Conservation (phyloP, 768 basidiomycete species). For the Russula emetica region DNA sequence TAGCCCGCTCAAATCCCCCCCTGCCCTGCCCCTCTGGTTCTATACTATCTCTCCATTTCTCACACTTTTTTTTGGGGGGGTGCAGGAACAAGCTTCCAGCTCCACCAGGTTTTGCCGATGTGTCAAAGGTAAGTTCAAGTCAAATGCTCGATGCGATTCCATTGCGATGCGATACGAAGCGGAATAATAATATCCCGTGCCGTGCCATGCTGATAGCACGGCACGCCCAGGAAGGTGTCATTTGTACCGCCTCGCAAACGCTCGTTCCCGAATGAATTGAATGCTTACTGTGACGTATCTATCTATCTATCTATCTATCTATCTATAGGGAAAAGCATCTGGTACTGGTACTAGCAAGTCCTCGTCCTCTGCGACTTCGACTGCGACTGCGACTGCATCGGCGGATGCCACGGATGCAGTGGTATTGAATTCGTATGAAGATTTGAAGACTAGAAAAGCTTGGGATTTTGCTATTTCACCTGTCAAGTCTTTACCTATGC, state of each 20-base stretch:
- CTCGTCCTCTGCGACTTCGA: constrained; percentile 23
- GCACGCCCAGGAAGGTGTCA: no score
- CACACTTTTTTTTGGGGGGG: neutral
- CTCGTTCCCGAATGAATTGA: neutral
- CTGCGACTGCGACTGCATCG: no score
- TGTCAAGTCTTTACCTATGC: constrained; percentile 92
- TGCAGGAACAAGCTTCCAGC: constrained; percentile 12
- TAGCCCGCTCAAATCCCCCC: neutral
- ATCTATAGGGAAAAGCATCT: constrained; percentile 42
- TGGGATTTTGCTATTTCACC: constrained; percentile 84
- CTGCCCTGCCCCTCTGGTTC: neutral
- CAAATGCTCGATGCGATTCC: no score
- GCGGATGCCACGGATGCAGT: no score
- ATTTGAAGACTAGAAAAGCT: constrained; percentile 71
- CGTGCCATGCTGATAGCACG: no score
- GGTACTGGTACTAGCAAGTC: constrained; percentile 33
- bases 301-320: no score
- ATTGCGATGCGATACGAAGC: no score
- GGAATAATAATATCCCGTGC: no score
- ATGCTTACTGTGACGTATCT: neutral
- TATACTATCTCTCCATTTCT: neutral
- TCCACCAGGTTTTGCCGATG: constrained; percentile 20
- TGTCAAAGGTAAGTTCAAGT: constrained; percentile 16
- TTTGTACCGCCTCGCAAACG: no score
- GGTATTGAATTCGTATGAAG: constrained; percentile 57